A percentile compares a stretch with the other conserved stretches of the same genome.
Conservation (phyloP, 164 flowering plant genomes). For the Warburgia ugandensis region DNA sequence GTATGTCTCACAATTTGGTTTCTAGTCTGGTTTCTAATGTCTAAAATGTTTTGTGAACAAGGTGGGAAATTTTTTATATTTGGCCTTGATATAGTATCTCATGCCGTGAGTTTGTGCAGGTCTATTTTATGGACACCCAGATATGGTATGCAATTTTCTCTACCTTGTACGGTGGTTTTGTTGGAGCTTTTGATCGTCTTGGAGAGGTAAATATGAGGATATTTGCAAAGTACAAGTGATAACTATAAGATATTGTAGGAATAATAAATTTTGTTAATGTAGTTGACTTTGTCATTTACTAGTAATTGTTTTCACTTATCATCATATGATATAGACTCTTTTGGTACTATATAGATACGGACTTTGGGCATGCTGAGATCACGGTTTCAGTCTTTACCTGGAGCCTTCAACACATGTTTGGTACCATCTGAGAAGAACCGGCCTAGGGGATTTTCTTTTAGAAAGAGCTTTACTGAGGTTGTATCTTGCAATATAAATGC, state of each 20-base stretch:
- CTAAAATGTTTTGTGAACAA: not conserved
- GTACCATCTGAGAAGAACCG: slow-evolving; percentile 65
- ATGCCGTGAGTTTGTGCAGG: slow-evolving; percentile 30
- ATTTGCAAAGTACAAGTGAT: not conserved
- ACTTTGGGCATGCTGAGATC: slow-evolving; percentile 92
- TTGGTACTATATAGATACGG: slow-evolving; percentile 49
- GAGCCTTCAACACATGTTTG: slow-evolving; percentile 79
- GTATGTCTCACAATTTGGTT: slow-evolving; percentile 31
- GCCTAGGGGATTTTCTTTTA: slow-evolving; percentile 65
- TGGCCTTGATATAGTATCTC: slow-evolving; percentile 9
- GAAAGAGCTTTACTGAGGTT: slow-evolving; percentile 80
- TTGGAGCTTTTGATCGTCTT: slow-evolving; percentile 88
- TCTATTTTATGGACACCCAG: slow-evolving; percentile 97
- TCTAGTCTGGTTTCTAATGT: no score
- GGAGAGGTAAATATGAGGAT: slow-evolving; percentile 59
- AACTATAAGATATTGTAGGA: no score
- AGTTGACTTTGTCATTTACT: no score
- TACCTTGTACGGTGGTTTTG: slow-evolving; percentile 78
- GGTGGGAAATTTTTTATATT: not conserved
- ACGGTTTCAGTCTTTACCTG: slow-evolving; percentile 93
- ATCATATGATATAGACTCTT: not conserved
- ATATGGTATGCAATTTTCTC: slow-evolving; percentile 93
- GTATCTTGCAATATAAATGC: not conserved
- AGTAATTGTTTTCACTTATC: not conserved
- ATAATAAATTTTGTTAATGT: not conserved